Conservation (phyloP, 2,329 filamentous ascomycete genomes). For the Fusarium sambucinum region DNA sequence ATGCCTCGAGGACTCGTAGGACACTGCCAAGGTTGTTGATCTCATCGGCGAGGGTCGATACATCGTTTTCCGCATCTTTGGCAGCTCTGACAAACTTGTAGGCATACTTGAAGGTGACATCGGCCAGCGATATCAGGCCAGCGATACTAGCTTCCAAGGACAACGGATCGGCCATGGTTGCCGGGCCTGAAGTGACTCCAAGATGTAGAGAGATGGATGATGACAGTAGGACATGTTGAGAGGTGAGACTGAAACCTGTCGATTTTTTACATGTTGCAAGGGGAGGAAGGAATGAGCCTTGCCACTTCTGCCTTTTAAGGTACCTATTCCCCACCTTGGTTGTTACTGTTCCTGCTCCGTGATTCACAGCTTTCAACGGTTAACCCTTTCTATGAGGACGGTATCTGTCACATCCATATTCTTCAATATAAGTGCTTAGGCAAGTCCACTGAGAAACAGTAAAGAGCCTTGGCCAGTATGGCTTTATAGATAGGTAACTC, state of each 20-base stretch:
- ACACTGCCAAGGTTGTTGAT: slow-evolving; percentile 3
- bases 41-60: background rate
- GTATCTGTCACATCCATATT: too few species aligned
- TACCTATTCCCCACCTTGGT: background rate
- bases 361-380: background rate
- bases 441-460: too few species aligned
- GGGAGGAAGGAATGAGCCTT: background rate
- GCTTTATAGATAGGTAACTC: too few species aligned
- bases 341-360: background rate
- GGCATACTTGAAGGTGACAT: background rate
- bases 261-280: background rate
- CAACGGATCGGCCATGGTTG: slow-evolving; percentile 14
- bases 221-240: background rate
- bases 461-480: too few species aligned
- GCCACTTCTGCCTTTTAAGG: background rate
- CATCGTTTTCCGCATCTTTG: background rate
- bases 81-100: slow-evolving; percentile 10
- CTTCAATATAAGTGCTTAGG: too few species aligned
- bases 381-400: background rate
- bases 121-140: background rate
- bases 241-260: background rate
- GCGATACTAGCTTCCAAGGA: background rate
- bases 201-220: background rate
- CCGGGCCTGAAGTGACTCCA: too few species aligned
- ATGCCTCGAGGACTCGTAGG: background rate